A percentile compares a stretch with the other conserved stretches of the same genome.
Evolutionary conservation across 2,329 filamentous ascomycete species (phyloP).

Genomic region (Colletotrichum cuscutae): DNA sequence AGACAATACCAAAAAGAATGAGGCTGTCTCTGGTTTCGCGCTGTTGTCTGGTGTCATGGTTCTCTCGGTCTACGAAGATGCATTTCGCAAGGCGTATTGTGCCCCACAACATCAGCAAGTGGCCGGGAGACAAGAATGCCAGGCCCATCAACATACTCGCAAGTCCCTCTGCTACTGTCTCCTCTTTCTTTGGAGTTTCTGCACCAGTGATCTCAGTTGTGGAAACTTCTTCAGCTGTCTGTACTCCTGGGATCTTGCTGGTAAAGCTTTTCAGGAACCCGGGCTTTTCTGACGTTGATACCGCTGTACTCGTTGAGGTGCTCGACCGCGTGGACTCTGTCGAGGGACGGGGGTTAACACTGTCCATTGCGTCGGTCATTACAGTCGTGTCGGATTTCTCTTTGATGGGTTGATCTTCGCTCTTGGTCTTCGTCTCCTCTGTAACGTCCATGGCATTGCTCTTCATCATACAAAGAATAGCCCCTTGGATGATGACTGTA

Average conservation of each 20-base stretch:
- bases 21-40: background rate
- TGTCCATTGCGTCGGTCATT: background rate
- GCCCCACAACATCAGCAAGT: background rate
- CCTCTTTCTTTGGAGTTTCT: background rate
- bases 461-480: background rate
- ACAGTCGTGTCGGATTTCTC: no score
- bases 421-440: no score
- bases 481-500: background rate
- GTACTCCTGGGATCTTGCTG: background rate
- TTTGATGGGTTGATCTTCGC: background rate
- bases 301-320: background rate
- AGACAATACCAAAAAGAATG: background rate
- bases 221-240: background rate
- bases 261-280: background rate
- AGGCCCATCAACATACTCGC: background rate
- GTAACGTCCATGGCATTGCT: background rate
- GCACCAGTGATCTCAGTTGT: no score
- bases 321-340: background rate
- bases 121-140: background rate
- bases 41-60: background rate
- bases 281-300: background rate
- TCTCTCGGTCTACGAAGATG: background rate
- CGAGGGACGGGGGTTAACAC: background rate
- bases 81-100: background rate
- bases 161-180: background rate